Percentiles rank a stretch among this genome's conserved stretches.
Conservation (phyloP, 768 basidiomycete species). For the Termitomyces sp. region DNA sequence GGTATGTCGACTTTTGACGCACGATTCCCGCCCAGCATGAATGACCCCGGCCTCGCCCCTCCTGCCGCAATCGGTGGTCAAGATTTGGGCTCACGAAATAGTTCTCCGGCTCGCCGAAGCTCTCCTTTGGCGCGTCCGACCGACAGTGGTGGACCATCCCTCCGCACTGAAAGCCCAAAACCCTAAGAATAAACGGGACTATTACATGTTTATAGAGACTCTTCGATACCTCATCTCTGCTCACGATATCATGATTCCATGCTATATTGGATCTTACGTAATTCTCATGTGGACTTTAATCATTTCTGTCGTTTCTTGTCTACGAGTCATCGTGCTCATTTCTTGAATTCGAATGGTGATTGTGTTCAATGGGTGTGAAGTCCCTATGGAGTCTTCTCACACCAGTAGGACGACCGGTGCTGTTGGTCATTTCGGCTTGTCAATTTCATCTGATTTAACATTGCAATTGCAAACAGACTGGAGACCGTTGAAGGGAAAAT, state of each 20-base stretch:
- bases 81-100: conserved; percentile 40
- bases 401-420: conserved; percentile 92
- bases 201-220: background rate
- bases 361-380: conserved; percentile 83
- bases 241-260: conserved; percentile 2
- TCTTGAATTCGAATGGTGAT: conserved; percentile 7
- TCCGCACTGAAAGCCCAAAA: conserved; percentile 37
- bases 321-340: background rate
- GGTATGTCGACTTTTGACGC: conserved; percentile 60
- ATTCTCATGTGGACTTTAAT: background rate
- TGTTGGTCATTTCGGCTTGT: conserved; percentile 41
- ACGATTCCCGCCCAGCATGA: conserved; percentile 43
- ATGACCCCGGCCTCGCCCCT: conserved; percentile 34
- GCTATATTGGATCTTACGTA: conserved; percentile 13
- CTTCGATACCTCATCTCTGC: background rate
- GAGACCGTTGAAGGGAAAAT: conserved; percentile 94
- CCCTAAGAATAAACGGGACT: conserved; percentile 13
- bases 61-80: conserved; percentile 29
- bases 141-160: conserved; percentile 22
- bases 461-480: conserved; percentile 46
- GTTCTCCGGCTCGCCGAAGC: conserved; percentile 48
- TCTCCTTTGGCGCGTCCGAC: conserved; percentile 45
- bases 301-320: background rate
- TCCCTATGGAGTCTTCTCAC: conserved; percentile 89
- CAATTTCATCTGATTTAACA: background rate